Conservation (phyloP, 495 filamentous ascomycete species). For the Aspergillus heteromorphus region DNA sequence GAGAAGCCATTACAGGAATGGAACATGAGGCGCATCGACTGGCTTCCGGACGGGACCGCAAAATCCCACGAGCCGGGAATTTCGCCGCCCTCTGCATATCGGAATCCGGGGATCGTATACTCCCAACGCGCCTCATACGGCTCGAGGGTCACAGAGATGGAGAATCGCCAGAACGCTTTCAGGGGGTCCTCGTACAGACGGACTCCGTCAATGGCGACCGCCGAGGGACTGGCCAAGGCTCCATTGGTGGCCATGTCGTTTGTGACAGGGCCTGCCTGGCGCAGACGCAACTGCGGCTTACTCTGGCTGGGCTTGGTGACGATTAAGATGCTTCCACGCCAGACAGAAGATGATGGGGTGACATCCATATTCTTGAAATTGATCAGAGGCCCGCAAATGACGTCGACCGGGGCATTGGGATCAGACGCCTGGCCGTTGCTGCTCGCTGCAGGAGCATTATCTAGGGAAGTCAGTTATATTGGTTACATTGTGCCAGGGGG, state of each 20-base stretch:
- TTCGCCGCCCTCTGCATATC: constrained; percentile 31
- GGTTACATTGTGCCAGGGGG: constrained; percentile 1
- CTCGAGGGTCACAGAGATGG: constrained; percentile 48
- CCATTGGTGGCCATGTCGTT: constrained; percentile 7
- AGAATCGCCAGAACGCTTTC: constrained; percentile 80
- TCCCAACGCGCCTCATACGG: constrained; percentile 44
- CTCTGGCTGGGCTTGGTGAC: constrained; percentile 62
- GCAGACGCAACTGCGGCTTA: constrained; percentile 46
- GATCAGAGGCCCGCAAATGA: constrained; percentile 74
- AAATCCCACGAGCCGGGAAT: constrained; percentile 50
- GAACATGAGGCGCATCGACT: constrained; percentile 95
- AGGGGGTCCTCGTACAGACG: constrained; percentile 74
- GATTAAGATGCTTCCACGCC: constrained; percentile 80
- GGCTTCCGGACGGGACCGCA: constrained; percentile 66
- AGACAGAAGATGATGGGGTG: constrained; percentile 44
- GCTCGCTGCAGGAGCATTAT: constrained; percentile 1
- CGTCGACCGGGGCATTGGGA: constrained; percentile 45
- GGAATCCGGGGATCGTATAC: constrained; percentile 41
- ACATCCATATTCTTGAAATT: constrained; percentile 81
- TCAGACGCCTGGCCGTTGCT: constrained; percentile 10
- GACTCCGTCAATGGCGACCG: constrained; percentile 40
- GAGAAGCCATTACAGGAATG: constrained; percentile 96
- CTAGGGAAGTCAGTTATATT: neutral
- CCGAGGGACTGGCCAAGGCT: constrained; percentile 5
- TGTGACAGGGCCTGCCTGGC: constrained; percentile 36